phyloP scores from a whole-genome alignment of 2,329 filamentous ascomycete genomes.

The Trichoderma afroharzianum region DNA sequence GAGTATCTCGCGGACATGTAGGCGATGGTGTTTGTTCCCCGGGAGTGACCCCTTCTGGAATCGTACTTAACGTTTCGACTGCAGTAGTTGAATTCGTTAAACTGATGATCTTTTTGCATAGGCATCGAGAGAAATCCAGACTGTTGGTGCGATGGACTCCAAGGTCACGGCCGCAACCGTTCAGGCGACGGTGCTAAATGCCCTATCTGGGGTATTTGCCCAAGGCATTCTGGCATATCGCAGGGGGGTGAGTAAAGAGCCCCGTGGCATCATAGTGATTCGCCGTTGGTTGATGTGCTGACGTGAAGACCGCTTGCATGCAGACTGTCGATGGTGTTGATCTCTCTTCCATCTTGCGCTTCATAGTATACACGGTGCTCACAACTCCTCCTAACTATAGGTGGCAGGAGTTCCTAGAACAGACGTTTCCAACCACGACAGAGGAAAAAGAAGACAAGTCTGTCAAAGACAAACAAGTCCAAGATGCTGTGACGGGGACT shows the following conservation, averaged over 20 bases:
- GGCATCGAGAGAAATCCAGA: background rate
- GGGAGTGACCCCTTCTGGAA: background rate
- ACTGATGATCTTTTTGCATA: background rate
- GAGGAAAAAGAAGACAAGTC: background rate
- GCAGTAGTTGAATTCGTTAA: background rate
- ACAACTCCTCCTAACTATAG: conserved; percentile 15
- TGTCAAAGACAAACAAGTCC: background rate
- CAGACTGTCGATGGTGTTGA: conserved; percentile 11
- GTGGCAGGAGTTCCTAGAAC: conserved; percentile 15
- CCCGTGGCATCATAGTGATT: background rate
- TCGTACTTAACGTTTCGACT: background rate
- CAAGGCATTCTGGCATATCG: conserved; percentile 15
- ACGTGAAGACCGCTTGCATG: background rate
- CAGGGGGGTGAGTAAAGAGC: background rate
- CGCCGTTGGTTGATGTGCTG: background rate
- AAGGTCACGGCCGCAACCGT: conserved; percentile 7
- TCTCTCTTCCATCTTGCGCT: conserved; percentile 3
- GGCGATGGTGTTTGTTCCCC: background rate
- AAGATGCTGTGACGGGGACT: background rate
- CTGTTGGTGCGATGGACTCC: conserved; percentile 10
- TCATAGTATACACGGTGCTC: conserved; percentile 16
- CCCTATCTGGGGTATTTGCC: conserved; percentile 8
- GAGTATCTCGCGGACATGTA: conserved; percentile 5
- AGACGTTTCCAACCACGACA: conserved; percentile 7
- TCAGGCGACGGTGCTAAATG: conserved; percentile 13